These are phyloP conservation scores for Lactuca sativa DNA, from an alignment of 129 eudicot genomes.

Conservation along the genomic window DNA sequence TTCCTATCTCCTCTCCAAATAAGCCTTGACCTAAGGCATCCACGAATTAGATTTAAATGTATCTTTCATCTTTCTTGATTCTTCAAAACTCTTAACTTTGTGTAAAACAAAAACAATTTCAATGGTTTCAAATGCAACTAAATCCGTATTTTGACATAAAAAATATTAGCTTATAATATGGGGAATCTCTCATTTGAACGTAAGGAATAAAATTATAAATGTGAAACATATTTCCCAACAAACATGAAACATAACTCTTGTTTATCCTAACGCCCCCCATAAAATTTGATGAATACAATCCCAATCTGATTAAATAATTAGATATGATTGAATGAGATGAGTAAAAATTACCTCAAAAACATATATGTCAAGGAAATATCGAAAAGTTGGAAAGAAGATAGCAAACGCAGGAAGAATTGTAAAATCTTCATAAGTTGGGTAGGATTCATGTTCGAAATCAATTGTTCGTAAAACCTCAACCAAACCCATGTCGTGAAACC, in stretches of 20 bases:
- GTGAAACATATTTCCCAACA: not conserved
- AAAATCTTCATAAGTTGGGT: conserved; percentile 41
- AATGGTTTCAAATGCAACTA: not conserved
- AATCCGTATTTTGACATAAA: not conserved
- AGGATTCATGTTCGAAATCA: conserved; percentile 39
- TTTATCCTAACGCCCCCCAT: not conserved
- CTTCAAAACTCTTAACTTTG: not conserved
- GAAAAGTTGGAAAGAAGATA: conserved; percentile 35
- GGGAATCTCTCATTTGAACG: not conserved
- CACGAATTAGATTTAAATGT: not conserved
- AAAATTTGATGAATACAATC: conserved; percentile 1
- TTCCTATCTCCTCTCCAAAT: not conserved
- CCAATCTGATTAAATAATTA: not conserved
- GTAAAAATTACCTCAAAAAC: conserved; percentile 39
- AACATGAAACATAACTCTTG: not conserved
- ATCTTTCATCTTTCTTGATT: not conserved
- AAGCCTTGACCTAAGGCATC: not conserved
- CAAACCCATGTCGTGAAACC: conserved; percentile 20
- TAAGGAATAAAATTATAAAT: not conserved
- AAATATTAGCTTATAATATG: conserved; percentile 3
- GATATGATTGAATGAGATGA: not conserved
- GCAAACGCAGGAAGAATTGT: conserved; percentile 40
- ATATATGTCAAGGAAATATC: conserved; percentile 36
- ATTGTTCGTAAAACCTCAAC: conserved; percentile 11
- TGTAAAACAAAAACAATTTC: conserved; percentile 1